Base-by-base conservation (phyloP, 1,284 basidiomycete genomes). In the Irpex lacteus region DNA sequence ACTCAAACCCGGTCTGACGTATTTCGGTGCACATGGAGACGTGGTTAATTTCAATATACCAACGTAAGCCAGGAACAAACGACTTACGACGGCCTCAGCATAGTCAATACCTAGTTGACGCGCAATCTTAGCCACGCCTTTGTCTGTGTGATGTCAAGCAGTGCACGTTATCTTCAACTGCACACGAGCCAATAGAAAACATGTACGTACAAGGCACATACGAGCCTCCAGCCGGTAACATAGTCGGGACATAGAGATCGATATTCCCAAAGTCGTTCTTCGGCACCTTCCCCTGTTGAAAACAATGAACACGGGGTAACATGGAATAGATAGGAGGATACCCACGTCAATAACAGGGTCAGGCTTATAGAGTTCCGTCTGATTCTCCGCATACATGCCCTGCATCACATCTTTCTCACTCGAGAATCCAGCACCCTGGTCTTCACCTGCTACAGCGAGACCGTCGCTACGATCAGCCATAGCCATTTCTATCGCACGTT, bases 231-330 rank as follows among this genome's bases (percentile, higher is more conserved):
- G 78, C 79, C 0, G 98, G 98, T 26, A 99, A 83, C 97, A 99
- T 99, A 1, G 92, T 90, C 26, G 95, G 92, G 4, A 94, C 93
- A 75, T 98, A 99, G 34, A 99, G 79, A 78, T 99, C 97, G 67
- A 99, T 93, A 74, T 98, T 98, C 19, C 98, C 98, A 74, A 98
- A 99, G 66, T 91, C 87, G 71, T 99, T 99, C 77, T 92, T 96
- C 4, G 96, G 96, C 47, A 99, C 87, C 73, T 87, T 88, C 19
- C 98, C 97, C 92, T 98, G 70, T 19, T 62, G 62, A 60, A 60
- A 62, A 44, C 15, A 11, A 40, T 36, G 13, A 26, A 8, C 8
- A 18, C 40, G 34, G 47, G 6, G n/a, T 50, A 15, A 50, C 8
- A 34, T 9, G 8, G 18, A 18, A 34, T 40, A 52, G 49, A 36